Evolutionary conservation across 2,329 filamentous ascomycete species (phyloP).

Genomic region (Aspergillus pseudoterreus): DNA sequence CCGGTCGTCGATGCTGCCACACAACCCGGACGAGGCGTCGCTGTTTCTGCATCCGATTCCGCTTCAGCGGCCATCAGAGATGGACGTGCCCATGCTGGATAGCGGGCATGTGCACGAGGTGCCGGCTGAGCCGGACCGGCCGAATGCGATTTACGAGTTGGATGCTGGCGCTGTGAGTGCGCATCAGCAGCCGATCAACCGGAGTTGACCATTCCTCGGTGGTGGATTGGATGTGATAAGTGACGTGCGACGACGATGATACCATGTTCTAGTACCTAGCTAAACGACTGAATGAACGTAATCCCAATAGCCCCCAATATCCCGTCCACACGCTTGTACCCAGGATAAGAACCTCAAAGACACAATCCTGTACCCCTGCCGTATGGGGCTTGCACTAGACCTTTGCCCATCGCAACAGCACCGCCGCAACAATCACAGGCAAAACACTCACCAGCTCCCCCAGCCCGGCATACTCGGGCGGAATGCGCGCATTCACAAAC

Average conservation of each 20-base stretch:
- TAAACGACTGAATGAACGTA: background rate
- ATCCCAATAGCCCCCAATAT: background rate
- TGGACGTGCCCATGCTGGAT: slow-evolving; percentile 21
- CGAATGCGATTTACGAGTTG: slow-evolving; percentile 16
- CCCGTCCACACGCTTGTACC: background rate
- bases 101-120: slow-evolving; percentile 21
- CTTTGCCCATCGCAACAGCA: slow-evolving; percentile 34
- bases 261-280: background rate
- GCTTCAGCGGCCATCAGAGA: slow-evolving; percentile 8
- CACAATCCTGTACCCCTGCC: background rate
- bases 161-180: slow-evolving; percentile 16
- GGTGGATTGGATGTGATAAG: background rate
- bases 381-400: slow-evolving; percentile 5
- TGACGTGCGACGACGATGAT: background rate
- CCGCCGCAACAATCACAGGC: slow-evolving; percentile 61
- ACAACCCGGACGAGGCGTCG: slow-evolving; percentile 2
- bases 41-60: slow-evolving; percentile 12
- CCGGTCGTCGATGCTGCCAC: background rate
- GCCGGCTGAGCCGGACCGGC: background rate
- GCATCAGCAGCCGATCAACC: slow-evolving; percentile 19
- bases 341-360: background rate
- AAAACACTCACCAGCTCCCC: slow-evolving; percentile 72
- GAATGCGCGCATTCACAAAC: slow-evolving; percentile 57
- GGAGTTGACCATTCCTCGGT: background rate
- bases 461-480: slow-evolving; percentile 63